A percentile compares a stretch with the other conserved stretches of the same genome.
These are phyloP conservation scores for Plenodomus lindquistii DNA, from an alignment of 2,329 filamentous ascomycete species.

Conservation along the genomic window DNA sequence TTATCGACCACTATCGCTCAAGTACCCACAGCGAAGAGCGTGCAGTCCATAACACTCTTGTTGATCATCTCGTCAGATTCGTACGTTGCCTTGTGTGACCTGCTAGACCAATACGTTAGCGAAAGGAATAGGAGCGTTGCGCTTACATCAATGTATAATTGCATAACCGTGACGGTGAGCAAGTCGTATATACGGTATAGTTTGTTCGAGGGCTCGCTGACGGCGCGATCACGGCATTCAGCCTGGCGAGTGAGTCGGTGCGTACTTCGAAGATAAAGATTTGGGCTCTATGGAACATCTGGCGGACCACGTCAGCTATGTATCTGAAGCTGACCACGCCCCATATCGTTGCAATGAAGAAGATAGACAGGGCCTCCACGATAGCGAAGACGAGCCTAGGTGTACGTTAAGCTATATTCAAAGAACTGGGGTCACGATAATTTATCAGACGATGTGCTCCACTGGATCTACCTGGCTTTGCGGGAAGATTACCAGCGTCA, in stretches of 20 bases:
- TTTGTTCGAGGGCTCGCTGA: constrained; percentile 1
- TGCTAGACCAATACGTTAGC: constrained; percentile 61
- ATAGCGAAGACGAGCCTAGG: constrained; percentile 24
- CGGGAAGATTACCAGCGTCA: constrained; percentile 18
- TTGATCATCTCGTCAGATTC: constrained; percentile 37
- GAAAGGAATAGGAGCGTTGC: constrained; percentile 57
- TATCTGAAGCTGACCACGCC: constrained; percentile 60
- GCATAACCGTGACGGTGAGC: constrained; percentile 28
- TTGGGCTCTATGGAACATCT: constrained; percentile 25
- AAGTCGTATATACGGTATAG: constrained; percentile 24
- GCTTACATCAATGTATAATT: constrained; percentile 30
- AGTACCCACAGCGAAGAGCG: constrained; percentile 22
- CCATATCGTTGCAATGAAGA: constrained; percentile 43
- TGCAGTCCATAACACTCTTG: constrained; percentile 24
- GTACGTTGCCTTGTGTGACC: constrained; percentile 30
- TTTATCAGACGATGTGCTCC: constrained; percentile 25
- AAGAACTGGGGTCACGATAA: too few species aligned
- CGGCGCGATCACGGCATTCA: constrained; percentile 23
- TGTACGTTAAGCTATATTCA: too few species aligned
- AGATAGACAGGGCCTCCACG: constrained; percentile 23
- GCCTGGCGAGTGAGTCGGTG: constrained; percentile 25
- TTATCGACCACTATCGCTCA: constrained; percentile 21
- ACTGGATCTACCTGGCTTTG: constrained; percentile 10
- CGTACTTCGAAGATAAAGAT: constrained; percentile 32
- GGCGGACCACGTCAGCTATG: constrained; percentile 40